These are phyloP conservation scores for Rhizopogon vinicolor DNA, from an alignment of 768 basidiomycete genomes.

Conservation along the genomic window DNA sequence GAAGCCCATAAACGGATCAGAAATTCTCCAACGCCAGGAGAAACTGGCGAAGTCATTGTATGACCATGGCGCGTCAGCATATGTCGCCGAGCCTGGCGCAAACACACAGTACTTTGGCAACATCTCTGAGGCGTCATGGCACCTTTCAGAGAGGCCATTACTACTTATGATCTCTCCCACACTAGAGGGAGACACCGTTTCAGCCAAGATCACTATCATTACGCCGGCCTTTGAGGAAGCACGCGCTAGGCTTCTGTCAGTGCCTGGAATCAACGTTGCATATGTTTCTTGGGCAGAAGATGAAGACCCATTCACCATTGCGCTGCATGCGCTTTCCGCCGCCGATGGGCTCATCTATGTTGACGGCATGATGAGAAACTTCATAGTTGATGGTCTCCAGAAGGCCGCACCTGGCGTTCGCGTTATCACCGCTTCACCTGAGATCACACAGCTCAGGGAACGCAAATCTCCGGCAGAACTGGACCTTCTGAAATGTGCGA, in stretches of 20 bases:
- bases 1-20: conserved; percentile 40
- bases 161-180: conserved; percentile 57
- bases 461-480: conserved; percentile 71
- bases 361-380: conserved; percentile 56
- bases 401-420: conserved; percentile 33
- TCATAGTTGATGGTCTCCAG: conserved; percentile 61
- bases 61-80: conserved; percentile 54
- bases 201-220: conserved; percentile 52
- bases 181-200: conserved; percentile 19
- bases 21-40: conserved; percentile 51
- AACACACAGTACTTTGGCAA: conserved; percentile 72
- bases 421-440: conserved; percentile 47
- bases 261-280: conserved; percentile 43
- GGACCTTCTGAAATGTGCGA: conserved; percentile 68
- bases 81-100: conserved; percentile 77
- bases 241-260: conserved; percentile 55
- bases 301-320: conserved; percentile 57
- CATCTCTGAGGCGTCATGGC: conserved; percentile 58
- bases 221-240: conserved; percentile 76
- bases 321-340: conserved; percentile 25
- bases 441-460: conserved; percentile 62
- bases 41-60: conserved; percentile 46
- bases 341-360: conserved; percentile 42
- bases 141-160: conserved; percentile 74
- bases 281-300: conserved; percentile 67